Evolutionary conservation across 768 basidiomycete genomes (phyloP).

Genomic region (Suillus tomentosus): DNA sequence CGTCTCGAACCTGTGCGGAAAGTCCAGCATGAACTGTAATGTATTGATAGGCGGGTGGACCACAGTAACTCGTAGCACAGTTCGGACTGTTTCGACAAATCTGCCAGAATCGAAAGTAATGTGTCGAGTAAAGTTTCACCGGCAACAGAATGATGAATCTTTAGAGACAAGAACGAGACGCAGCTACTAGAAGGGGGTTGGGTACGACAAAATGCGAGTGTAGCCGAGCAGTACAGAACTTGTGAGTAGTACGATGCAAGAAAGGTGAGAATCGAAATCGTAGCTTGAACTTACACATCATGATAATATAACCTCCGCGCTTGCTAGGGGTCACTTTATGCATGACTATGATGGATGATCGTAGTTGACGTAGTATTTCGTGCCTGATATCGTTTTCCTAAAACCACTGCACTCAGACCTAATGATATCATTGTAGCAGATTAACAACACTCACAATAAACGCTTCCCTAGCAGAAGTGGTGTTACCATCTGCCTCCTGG

Average conservation of each 20-base stretch:
- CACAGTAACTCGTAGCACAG: neutral
- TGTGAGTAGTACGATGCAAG: neutral
- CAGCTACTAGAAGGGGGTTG: neutral
- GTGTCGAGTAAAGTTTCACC: neutral
- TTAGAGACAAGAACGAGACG: neutral
- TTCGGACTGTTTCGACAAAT: neutral
- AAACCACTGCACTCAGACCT: too few relatives aligned
- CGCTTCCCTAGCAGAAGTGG: neutral
- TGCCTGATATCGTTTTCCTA: neutral
- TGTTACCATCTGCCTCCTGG: neutral
- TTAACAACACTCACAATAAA: neutral
- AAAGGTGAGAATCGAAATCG: neutral
- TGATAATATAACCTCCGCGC: neutral
- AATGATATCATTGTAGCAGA: neutral
- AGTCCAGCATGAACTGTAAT: neutral
- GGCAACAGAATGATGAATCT: too few relatives aligned
- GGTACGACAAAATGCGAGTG: neutral
- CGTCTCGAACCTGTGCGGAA: neutral
- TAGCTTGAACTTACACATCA: neutral
- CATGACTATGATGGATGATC: neutral
- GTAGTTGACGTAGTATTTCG: neutral
- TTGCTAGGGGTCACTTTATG: neutral
- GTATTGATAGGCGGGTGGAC: neutral
- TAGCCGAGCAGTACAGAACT: neutral
- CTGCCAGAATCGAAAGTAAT: neutral